These are phyloP conservation scores for Phytophthora nicotianae DNA, from an alignment of 352 stramenopile species.

Conservation along the genomic window DNA sequence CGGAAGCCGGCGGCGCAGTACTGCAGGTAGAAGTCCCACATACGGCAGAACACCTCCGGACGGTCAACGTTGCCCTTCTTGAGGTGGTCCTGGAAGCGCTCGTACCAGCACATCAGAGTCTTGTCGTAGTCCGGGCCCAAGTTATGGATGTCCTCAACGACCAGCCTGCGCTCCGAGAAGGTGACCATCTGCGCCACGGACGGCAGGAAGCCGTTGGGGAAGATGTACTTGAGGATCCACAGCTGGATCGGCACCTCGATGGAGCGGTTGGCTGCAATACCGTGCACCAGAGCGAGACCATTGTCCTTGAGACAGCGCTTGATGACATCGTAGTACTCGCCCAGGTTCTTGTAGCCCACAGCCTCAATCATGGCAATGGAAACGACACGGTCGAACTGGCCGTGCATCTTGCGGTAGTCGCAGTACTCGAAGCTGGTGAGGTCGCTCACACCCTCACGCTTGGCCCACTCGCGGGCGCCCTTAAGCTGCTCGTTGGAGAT, in stretches of 20 bases:
- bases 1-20: slow-evolving; percentile 92
- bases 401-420: slow-evolving; percentile 90
- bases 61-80: slow-evolving; percentile 81
- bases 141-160: slow-evolving; percentile 88
- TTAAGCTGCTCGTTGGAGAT: slow-evolving; percentile 92
- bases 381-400: slow-evolving; percentile 88
- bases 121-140: slow-evolving; percentile 90
- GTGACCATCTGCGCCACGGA: slow-evolving; percentile 75
- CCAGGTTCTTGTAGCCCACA: slow-evolving; percentile 90
- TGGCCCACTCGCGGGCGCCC: slow-evolving; percentile 79
- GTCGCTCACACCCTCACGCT: slow-evolving; percentile 78
- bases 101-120: slow-evolving; percentile 89
- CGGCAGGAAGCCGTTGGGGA: slow-evolving; percentile 88
- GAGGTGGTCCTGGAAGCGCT: slow-evolving; percentile 84
- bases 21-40: slow-evolving; percentile 91
- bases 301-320: slow-evolving; percentile 82
- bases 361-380: slow-evolving; percentile 91
- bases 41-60: slow-evolving; percentile 83
- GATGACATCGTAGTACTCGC: slow-evolving; percentile 86
- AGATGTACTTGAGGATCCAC: slow-evolving; percentile 93
- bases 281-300: slow-evolving; percentile 81
- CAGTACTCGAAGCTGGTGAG: slow-evolving; percentile 91
- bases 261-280: slow-evolving; percentile 83
- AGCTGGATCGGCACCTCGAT: slow-evolving; percentile 83
- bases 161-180: slow-evolving; percentile 82